These are phyloP conservation scores for Coemansia sp. DNA, from an alignment of 192 early-diverging fungal genomes.

Conservation along the genomic window DNA sequence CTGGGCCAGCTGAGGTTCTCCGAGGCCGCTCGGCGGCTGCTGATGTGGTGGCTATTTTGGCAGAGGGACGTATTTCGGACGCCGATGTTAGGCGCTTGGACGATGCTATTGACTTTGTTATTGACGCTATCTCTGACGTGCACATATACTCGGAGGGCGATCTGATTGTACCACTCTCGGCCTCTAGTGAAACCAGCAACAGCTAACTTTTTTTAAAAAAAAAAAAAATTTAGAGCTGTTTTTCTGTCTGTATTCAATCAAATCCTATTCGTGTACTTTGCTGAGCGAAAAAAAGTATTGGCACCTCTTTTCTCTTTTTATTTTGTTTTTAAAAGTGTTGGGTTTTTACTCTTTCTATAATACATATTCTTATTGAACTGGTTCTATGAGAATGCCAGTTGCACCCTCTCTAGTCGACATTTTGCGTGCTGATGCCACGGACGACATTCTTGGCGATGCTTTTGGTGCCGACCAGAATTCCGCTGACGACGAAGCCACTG, in stretches of 20 bases:
- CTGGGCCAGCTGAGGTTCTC: slow-evolving; percentile 22
- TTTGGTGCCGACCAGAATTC: slow-evolving; percentile 10
- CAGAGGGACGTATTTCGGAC: slow-evolving; percentile 20
- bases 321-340: too few relatives aligned
- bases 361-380: neutral
- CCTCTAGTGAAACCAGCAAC: slow-evolving; percentile 12
- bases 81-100: slow-evolving; percentile 27
- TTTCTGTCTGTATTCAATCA: too few relatives aligned
- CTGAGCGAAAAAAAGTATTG: too few relatives aligned
- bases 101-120: slow-evolving; percentile 25
- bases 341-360: neutral
- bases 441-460: slow-evolving; percentile 22
- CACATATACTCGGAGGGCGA: slow-evolving; percentile 38
- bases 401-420: slow-evolving; percentile 47
- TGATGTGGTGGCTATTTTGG: slow-evolving; percentile 30
- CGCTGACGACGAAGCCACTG: slow-evolving; percentile 11
- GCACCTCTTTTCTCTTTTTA: too few relatives aligned
- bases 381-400: slow-evolving; percentile 41
- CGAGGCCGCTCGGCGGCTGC: neutral
- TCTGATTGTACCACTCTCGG: slow-evolving; percentile 39
- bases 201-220: neutral
- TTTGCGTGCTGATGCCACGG: slow-evolving; percentile 33
- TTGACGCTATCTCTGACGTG: slow-evolving; percentile 25
- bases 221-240: too few relatives aligned
- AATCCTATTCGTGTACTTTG: too few relatives aligned